Base-by-base conservation (phyloP, 805 yeast species). In the Priceomyces castillae region DNA sequence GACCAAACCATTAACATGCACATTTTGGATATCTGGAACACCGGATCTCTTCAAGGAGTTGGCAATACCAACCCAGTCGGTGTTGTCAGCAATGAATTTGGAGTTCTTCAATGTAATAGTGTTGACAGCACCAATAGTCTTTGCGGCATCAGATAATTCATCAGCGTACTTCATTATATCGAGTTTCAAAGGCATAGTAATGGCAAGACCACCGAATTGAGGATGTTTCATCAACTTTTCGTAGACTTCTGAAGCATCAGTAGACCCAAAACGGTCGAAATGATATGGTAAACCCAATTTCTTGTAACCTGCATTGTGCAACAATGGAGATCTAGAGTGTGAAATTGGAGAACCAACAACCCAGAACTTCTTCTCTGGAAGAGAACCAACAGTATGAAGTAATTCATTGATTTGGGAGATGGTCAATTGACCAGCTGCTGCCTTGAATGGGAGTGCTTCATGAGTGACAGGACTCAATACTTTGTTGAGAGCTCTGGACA, bases 61-160 rank as follows among this genome's bases (percentile, higher is more conserved):
- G 37, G 71, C 72, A 52, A 94, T 86, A 9, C 99, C 99, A 38
- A 81, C 67, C 96, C 96, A 94, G 62, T 94, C 99, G 34, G 99
- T 94, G 69, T 94, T 94, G 54, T 87, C 92, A 50, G 97, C 99
- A 40, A 63, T 64, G 44, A 83, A 77, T 39, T 64, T 61, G 5
- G 74, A 81, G 17, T 67, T 41, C 10, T 69, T 67, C 23, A 71
- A 49, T 30, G 76, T 73, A 39, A 94, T 77, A 0, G 99, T 94
- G 67, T 94, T 94, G 42, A 94, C 90, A 16, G 99, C 98, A 34
- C 98, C 98, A 54, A 94, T 88, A n/a, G 64, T 53, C 49, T 74
- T 61, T 12, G 95, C 98, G 14, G 95, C 80, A n/a, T 78, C 84
- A 6, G 89, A 77, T 34, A 92, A 68, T 46, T 78, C 82, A 47